Evolutionary conservation across 1,284 basidiomycete genomes (phyloP), one percentile per base, ranked within the genome.

Genomic region (Tetrapyrgos nigripes): DNA sequence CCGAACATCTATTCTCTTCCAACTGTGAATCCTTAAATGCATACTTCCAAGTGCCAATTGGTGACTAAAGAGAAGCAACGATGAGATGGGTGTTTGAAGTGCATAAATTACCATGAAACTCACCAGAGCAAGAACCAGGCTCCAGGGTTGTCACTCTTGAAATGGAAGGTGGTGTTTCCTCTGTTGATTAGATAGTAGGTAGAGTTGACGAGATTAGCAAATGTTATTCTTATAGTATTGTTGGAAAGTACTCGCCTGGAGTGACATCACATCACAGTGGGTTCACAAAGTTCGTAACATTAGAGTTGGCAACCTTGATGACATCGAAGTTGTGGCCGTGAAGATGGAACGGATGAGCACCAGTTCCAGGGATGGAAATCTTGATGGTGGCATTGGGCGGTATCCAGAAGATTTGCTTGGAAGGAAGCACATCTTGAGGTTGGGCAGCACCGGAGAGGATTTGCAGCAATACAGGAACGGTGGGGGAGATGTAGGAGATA

Each of bases 81-180:
- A 8, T 11, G 17, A 23, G 9, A 10, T 13, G 19, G 17, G 21
- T 2, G 21, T 11, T 10, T 35, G 47, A 37, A 33, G 28, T 21
- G 23, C 11, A 24, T 14, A 29, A 35, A 19, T n/a, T 50, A 21
- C 21, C 3, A 48, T 45, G 29, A 49, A 4, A 51, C 68, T 29
- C 33, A 75, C 72, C 74, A 77, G 60, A 67, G 76, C 56, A 77
- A 67, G 70, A 76, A 75, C 76, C 76, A 77, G 4, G 76, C 71
- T 29, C 76, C 75, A 3, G 76, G 72, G 58, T 76, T 77, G 47
- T 69, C 68, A 66, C 45, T 64, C 55, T 61, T 66, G 68, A 70
- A 73, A 10, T 71, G 66, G 67, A 75, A 75, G 14, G 73, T 75
- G 1, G 66, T 70, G 53, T 71, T 73, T 24, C 69, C 70, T 19